phyloP scores from a whole-genome alignment of 805 yeast genomes.

The Phaffomyces antillensis region DNA sequence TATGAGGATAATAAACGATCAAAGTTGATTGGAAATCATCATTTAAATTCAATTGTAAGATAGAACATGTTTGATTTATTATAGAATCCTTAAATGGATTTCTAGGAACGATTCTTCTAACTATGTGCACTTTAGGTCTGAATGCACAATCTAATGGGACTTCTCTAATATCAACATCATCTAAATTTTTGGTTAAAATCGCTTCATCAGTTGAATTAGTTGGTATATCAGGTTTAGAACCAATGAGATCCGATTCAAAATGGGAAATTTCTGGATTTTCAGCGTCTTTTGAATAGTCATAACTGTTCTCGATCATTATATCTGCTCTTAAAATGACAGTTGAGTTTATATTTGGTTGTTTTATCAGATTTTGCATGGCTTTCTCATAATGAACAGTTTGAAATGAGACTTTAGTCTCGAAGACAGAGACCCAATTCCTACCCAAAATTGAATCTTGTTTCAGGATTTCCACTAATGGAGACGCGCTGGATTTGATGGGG shows the following conservation, averaged over 20 bases:
- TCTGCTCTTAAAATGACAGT: constrained; percentile 89
- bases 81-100: constrained; percentile 81
- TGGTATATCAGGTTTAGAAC: constrained; percentile 28
- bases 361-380: constrained; percentile 75
- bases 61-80: constrained; percentile 77
- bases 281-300: constrained; percentile 25
- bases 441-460: constrained; percentile 43
- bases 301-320: constrained; percentile 47
- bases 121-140: constrained; percentile 42
- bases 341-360: constrained; percentile 86
- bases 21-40: constrained; percentile 35
- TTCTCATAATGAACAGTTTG: constrained; percentile 50
- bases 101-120: constrained; percentile 86
- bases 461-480: constrained; percentile 31
- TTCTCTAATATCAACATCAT: constrained; percentile 34
- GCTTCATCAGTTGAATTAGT: constrained; percentile 16
- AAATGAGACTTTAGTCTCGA: constrained; percentile 42
- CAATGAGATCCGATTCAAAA: constrained; percentile 20
- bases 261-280: constrained; percentile 16
- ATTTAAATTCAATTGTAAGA: constrained; percentile 28
- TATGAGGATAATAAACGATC: constrained; percentile 75
- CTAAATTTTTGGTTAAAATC: constrained; percentile 26
- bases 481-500: constrained; percentile 8
- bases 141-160: constrained; percentile 22
- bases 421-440: constrained; percentile 55